Conservation (phyloP, 768 basidiomycete species). For the Exidia glandulosa region DNA sequence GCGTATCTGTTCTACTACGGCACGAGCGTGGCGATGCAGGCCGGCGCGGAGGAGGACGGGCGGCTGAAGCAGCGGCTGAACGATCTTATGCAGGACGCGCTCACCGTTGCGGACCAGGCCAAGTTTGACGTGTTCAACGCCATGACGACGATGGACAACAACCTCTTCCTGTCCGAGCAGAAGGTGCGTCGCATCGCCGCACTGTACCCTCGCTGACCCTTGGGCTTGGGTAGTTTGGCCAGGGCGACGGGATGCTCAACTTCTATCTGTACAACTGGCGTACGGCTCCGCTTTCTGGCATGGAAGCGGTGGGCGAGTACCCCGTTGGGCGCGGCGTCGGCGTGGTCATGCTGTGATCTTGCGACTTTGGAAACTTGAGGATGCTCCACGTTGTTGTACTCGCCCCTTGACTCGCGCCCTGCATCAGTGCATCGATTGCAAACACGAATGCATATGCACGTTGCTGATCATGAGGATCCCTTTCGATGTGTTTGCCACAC, state of each 20-base stretch:
- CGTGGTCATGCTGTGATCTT: slow-evolving; percentile 85
- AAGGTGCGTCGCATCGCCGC: slow-evolving; percentile 40
- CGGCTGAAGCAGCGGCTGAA: slow-evolving; percentile 58
- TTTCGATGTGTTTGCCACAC: too few species aligned
- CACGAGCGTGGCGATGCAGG: slow-evolving; percentile 57
- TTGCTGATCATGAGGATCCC: too few species aligned
- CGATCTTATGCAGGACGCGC: slow-evolving; percentile 64
- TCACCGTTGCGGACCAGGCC: slow-evolving; percentile 70
- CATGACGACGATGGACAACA: slow-evolving; percentile 90
- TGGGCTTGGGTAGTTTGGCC: slow-evolving; percentile 73
- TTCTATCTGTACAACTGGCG: slow-evolving; percentile 96
- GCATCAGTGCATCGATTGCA: too few species aligned
- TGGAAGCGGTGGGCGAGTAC: slow-evolving; percentile 35
- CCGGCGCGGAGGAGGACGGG: slow-evolving; percentile 48
- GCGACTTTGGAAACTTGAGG: too few species aligned
- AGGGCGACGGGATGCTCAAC: slow-evolving; percentile 83
- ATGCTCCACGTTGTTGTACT: too few species aligned
- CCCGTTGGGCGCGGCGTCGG: slow-evolving; percentile 52
- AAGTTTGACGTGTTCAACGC: slow-evolving; percentile 97
- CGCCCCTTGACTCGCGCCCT: too few species aligned
- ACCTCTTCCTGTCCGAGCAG: slow-evolving; percentile 65
- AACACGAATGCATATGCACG: too few species aligned
- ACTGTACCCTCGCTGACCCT: not conserved
- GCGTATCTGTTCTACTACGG: slow-evolving; percentile 97
- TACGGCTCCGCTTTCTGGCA: slow-evolving; percentile 67